phyloP scores from a whole-genome alignment of 441 rosid genomes.

The Jatropha podagrica region DNA sequence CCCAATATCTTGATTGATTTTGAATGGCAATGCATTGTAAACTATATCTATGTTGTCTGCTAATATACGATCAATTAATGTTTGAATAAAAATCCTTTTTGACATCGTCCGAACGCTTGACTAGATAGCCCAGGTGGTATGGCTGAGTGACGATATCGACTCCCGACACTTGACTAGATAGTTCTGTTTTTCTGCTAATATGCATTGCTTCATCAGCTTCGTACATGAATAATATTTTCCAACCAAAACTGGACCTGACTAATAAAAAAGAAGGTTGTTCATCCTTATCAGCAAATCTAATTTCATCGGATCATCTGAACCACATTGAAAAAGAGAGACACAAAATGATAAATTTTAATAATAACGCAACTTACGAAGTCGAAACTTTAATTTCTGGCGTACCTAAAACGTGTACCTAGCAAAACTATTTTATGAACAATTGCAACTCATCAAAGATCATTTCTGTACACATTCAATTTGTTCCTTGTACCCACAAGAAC shows the following conservation, averaged over 20 bases:
- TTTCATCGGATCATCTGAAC: neutral
- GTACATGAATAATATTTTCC: no score
- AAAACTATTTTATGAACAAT: conserved; percentile 36
- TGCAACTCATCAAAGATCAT: conserved; percentile 25
- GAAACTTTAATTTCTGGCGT: neutral
- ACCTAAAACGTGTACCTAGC: conserved; percentile 17
- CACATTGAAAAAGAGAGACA: neutral
- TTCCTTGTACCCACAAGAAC: conserved; percentile 11
- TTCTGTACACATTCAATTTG: conserved; percentile 31
- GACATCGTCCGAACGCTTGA: neutral
- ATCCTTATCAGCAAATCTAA: no score
- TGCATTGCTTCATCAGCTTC: no score
- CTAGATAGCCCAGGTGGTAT: no score
- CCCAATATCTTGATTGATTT: no score
- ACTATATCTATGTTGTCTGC: neutral
- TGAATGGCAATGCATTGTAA: no score
- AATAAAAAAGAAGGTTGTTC: no score
- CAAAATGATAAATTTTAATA: neutral
- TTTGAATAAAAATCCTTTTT: neutral
- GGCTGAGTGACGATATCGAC: no score
- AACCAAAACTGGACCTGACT: no score
- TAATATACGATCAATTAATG: neutral
- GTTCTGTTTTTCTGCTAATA: no score
- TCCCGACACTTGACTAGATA: no score
- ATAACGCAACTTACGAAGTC: neutral